These are phyloP conservation scores for Coprinopsis marcescibilis DNA, from an alignment of 768 basidiomycete genomes.

Conservation along the genomic window DNA sequence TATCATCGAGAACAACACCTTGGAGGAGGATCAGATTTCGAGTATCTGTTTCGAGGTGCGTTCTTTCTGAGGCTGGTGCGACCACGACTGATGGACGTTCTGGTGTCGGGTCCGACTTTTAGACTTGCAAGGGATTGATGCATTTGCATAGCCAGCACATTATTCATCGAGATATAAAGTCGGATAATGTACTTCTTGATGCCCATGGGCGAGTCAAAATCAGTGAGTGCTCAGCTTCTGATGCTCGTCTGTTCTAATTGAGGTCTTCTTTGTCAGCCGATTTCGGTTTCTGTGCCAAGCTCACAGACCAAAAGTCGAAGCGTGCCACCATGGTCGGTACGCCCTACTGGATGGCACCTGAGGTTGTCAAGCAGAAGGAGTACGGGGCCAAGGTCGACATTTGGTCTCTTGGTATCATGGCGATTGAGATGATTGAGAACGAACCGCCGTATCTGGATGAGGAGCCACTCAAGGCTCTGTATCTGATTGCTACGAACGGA, in stretches of 20 bases:
- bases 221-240: slow-evolving; percentile 50
- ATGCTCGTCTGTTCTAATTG: slow-evolving; percentile 3
- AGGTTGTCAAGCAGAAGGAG: slow-evolving; percentile 95
- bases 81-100: neutral
- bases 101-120: neutral
- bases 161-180: slow-evolving; percentile 97
- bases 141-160: slow-evolving; percentile 92
- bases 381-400: slow-evolving; percentile 97
- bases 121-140: slow-evolving; percentile 94
- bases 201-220: slow-evolving; percentile 94
- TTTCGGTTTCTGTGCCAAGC: slow-evolving; percentile 94
- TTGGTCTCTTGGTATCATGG: slow-evolving; percentile 97
- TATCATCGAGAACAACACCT: slow-evolving; percentile 93
- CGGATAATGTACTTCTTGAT: slow-evolving; percentile 92
- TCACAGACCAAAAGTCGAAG: slow-evolving; percentile 95
- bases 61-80: slow-evolving; percentile 7
- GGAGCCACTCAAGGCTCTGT: slow-evolving; percentile 90
- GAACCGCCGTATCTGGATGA: slow-evolving; percentile 96
- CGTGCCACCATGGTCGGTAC: slow-evolving; percentile 98
- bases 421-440: slow-evolving; percentile 98
- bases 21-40: slow-evolving; percentile 94
- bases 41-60: slow-evolving; percentile 87
- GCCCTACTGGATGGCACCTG: slow-evolving; percentile 99
- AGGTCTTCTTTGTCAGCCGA: slow-evolving; percentile 54
- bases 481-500: slow-evolving; percentile 96